Evolutionary conservation across 2,329 filamentous ascomycete species (phyloP), one percentile per base, ranked within the genome.

Genomic region (Cordyceps javanica): DNA sequence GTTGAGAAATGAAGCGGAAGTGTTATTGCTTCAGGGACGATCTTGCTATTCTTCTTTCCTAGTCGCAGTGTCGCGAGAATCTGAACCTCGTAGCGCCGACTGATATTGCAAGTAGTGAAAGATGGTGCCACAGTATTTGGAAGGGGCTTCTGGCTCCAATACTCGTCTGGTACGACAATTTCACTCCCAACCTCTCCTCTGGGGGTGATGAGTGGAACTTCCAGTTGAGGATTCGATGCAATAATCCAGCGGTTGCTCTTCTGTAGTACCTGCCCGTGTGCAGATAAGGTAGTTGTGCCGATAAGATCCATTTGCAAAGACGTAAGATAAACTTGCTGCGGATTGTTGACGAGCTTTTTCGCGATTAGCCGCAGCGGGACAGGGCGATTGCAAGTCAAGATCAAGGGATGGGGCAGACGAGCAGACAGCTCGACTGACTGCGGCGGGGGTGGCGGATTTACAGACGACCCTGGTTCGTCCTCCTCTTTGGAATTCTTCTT

Each of bases 41-140:
- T 63, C 30, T 65, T 59, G 4, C 68, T 66, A 26, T 65, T 64
- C 30, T 70, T 68, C 30, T 81, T 80, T 7, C 88, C 78, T 90
- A 92, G 58, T 84, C 85, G 38, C 97, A 71, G 2, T 91, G 91
- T 8, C 96, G 76, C 59, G 86, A 85, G 41, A 16, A 97, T 75
- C 71, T 97, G 91, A 38, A 99, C 74, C 68, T 92, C 88, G 70
- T 99, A 97, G 53, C 76, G 80, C 28, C 93, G 83, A 53, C 82
- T 81, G 50, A 97, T 82, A 70, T 97, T 97, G 73, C 94, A 99
- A 1, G 91, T 90, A 50, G 85, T 79, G 68, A 99, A 99, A 0
- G 86, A 87, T 0, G 94, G 94, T 10, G 91, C 87, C 11, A 99
- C 85, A 0, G 90, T 93, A 69, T 90, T 94, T 2, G 93, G 94